Evolutionary conservation across 306 rosid genomes (phyloP).

Genomic region (Myrica gale): DNA sequence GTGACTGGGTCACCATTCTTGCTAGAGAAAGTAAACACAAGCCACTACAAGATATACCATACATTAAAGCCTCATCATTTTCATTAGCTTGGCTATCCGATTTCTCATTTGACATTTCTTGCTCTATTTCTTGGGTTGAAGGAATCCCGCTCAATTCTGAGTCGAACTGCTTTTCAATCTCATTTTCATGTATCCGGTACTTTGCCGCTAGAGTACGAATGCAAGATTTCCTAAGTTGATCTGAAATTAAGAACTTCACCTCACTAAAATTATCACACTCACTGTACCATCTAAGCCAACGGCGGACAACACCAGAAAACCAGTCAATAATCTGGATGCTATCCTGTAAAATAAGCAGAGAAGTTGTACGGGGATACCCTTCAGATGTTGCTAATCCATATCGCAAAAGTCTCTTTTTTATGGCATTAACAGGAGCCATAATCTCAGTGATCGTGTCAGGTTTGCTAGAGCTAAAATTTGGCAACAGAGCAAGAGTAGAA

Average conservation of each 20-base stretch:
- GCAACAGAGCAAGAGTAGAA: conserved; percentile 60
- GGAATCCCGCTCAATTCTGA: conserved; percentile 65
- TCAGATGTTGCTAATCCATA: conserved; percentile 62
- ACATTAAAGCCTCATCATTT: conserved; percentile 67
- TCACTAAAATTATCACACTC: conserved; percentile 60
- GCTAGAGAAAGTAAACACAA: conserved; percentile 70
- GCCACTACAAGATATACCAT: conserved; percentile 78
- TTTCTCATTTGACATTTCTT: conserved; percentile 42
- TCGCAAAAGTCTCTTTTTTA: conserved; percentile 59
- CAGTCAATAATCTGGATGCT: conserved; percentile 67
- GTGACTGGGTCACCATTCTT: conserved; percentile 68
- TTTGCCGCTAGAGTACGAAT: conserved; percentile 85
- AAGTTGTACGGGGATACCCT: conserved; percentile 54
- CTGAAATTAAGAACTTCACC: conserved; percentile 55
- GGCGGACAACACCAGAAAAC: conserved; percentile 68
- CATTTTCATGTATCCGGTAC: conserved; percentile 63
- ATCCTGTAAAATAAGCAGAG: conserved; percentile 70
- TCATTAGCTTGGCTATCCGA: conserved; percentile 48
- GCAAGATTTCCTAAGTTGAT: conserved; percentile 77
- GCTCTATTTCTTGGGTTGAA: conserved; percentile 50
- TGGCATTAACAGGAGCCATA: conserved; percentile 62
- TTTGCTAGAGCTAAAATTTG: conserved; percentile 42
- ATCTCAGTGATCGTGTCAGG: conserved; percentile 49
- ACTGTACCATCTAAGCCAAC: conserved; percentile 85
- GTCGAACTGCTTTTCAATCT: conserved; percentile 69